Percentiles rank a stretch among this genome's conserved stretches.
Evolutionary conservation across 225 moss, liverwort and hornwort genomes (phyloP).

Genomic region (Bryoerythrophyllum caledonicum): DNA sequence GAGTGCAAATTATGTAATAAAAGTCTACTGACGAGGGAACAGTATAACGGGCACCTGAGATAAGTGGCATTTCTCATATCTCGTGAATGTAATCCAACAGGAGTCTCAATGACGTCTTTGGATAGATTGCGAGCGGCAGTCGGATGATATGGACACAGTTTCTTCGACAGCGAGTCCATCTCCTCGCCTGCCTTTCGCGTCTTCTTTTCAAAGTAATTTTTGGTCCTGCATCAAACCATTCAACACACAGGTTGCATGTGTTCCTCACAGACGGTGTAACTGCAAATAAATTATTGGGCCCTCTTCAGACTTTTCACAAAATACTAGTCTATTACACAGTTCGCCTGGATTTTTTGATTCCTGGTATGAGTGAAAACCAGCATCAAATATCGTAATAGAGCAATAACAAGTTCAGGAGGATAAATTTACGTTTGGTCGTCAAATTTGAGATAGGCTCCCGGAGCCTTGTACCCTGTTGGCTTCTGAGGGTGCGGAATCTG

Average conservation of each 20-base stretch:
- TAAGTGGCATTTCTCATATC: conserved; percentile 84
- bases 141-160: conserved; percentile 52
- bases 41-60: conserved; percentile 40
- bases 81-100: conserved; percentile 51
- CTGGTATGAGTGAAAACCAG: neutral
- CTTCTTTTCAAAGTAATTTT: conserved; percentile 61
- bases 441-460: conserved; percentile 25
- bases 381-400: neutral
- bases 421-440: conserved; percentile 38
- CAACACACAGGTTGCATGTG: neutral
- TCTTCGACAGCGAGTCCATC: conserved; percentile 42
- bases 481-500: conserved; percentile 36
- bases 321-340: neutral
- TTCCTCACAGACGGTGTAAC: neutral
- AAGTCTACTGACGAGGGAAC: neutral
- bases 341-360: neutral
- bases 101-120: conserved; percentile 23
- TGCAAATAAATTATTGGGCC: neutral
- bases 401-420: neutral
- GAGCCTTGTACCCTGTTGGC: conserved; percentile 32
- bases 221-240: conserved; percentile 41
- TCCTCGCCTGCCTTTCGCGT: conserved; percentile 60
- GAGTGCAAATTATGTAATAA: neutral
- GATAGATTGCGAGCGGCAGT: conserved; percentile 47
- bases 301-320: neutral